phyloP scores from a whole-genome alignment of 1,139 yeast species.

The Saccharomyces hybrid region DNA sequence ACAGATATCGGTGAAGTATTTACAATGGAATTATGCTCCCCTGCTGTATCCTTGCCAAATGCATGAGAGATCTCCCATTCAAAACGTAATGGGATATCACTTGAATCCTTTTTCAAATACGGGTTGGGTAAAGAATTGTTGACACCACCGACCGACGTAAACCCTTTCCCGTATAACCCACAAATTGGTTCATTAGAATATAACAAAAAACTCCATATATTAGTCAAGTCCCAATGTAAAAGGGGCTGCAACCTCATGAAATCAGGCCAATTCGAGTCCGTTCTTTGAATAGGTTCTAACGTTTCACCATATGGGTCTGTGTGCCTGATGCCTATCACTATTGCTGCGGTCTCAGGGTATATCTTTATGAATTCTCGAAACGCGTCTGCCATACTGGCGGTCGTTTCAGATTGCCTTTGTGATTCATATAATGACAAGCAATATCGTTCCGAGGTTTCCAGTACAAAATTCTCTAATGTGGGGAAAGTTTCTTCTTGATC shows the following conservation, averaged over 20 bases:
- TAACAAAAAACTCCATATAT: slow-evolving; percentile 31
- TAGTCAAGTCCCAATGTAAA: slow-evolving; percentile 29
- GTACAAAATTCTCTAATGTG: slow-evolving; percentile 25
- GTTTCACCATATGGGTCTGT: slow-evolving; percentile 31
- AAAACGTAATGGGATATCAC: slow-evolving; percentile 11
- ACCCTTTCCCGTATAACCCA: slow-evolving; percentile 28
- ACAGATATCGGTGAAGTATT: not conserved
- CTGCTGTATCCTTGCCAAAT: slow-evolving; percentile 4
- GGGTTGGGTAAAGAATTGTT: slow-evolving; percentile 29
- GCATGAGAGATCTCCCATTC: slow-evolving; percentile 25
- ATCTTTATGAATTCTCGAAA: slow-evolving; percentile 21
- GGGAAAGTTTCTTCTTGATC: slow-evolving; percentile 26
- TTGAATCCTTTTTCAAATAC: slow-evolving; percentile 10
- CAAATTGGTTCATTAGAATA: slow-evolving; percentile 32
- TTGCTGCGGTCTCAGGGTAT: slow-evolving; percentile 25
- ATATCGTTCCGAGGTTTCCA: slow-evolving; percentile 22
- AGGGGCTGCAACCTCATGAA: slow-evolving; percentile 32
- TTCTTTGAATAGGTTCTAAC: slow-evolving; percentile 25
- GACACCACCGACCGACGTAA: slow-evolving; percentile 30
- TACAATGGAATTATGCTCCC: not conserved
- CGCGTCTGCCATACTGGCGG: slow-evolving; percentile 27
- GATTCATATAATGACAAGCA: slow-evolving; percentile 26
- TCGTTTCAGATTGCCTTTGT: slow-evolving; percentile 10
- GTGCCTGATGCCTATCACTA: slow-evolving; percentile 30
- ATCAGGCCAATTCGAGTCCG: slow-evolving; percentile 32